A percentile compares a stretch with the other conserved stretches of the same genome.
Evolutionary conservation across 306 rosid species (phyloP).

Genomic region (Trifolium repens): DNA sequence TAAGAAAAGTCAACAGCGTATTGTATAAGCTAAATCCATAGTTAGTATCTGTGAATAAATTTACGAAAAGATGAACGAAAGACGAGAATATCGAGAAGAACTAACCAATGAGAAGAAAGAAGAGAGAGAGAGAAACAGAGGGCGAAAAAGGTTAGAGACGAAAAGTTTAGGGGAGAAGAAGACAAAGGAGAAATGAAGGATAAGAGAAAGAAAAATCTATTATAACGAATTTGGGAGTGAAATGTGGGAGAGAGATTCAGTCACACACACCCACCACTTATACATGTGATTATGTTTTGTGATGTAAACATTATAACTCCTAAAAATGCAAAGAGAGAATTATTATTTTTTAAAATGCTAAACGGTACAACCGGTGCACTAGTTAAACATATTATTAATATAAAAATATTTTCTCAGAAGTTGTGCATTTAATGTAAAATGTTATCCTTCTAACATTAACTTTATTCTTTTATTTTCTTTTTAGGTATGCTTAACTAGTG

Average conservation of each 20-base stretch:
- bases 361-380: no score
- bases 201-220: slow-evolving; percentile 5
- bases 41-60: not conserved
- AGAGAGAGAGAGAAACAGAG: slow-evolving; percentile 12
- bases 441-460: no score
- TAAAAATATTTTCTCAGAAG: no score
- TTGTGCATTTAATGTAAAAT: no score
- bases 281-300: not conserved
- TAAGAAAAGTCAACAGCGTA: not conserved
- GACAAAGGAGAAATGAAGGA: not conserved
- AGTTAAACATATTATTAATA: no score
- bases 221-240: slow-evolving; percentile 10
- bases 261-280: not conserved
- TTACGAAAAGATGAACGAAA: not conserved
- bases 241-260: slow-evolving; percentile 6
- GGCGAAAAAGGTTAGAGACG: not conserved
- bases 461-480: no score
- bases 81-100: not conserved
- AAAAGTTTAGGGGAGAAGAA: not conserved
- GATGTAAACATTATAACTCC: not conserved
- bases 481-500: no score
- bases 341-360: no score
- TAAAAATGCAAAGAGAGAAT: not conserved
- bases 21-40: not conserved
- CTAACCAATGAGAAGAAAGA: slow-evolving; percentile 9